Conservation (phyloP, 2,329 filamentous ascomycete species). For the Pseudogymnoascus sp. region DNA sequence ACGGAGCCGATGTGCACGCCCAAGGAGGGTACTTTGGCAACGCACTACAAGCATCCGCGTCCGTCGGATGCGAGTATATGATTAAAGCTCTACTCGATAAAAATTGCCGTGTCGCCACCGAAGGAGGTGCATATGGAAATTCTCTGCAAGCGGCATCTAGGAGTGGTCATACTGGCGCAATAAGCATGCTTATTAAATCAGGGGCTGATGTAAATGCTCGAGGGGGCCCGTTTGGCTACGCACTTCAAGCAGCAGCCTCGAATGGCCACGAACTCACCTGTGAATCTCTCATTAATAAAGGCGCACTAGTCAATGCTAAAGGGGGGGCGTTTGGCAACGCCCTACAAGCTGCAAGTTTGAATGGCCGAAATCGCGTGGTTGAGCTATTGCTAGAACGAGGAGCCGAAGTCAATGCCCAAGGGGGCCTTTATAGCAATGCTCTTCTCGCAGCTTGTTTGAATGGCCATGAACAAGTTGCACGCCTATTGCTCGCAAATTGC, state of each 20-base stretch:
- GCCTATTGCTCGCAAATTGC: not conserved
- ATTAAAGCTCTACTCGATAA: not conserved
- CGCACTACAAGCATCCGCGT: not conserved
- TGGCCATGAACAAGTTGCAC: not conserved
- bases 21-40: not conserved
- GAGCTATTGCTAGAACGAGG: constrained; percentile 17
- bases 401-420: constrained; percentile 7
- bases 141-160: not conserved
- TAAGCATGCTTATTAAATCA: not conserved
- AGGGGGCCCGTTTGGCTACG: not conserved
- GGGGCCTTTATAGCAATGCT: not conserved
- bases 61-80: not conserved
- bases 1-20: not conserved
- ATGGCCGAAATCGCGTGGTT: constrained; percentile 10
- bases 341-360: not conserved
- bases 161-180: not conserved
- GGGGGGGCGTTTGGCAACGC: too few relatives aligned
- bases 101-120: not conserved
- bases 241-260: not conserved
- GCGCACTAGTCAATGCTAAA: not conserved
- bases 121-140: not conserved
- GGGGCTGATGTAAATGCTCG: not conserved
- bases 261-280: not conserved
- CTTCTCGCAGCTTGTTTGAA: not conserved
- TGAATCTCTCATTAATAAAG: not conserved